Conservation (phyloP, 805 yeast genomes). For the Vanderwaltozyma yarrowii region DNA sequence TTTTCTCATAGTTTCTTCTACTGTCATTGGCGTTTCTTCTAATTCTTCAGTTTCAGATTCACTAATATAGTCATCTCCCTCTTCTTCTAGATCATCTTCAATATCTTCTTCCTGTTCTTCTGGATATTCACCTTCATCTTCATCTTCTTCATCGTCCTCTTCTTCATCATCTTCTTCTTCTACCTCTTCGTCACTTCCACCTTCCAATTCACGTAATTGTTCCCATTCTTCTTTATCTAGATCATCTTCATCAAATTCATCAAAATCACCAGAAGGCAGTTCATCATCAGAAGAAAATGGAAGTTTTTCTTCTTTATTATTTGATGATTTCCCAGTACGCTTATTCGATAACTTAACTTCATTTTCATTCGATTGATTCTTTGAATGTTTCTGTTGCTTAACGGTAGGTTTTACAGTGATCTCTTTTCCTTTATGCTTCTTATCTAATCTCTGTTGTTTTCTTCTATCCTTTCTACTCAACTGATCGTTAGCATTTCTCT, state of each 20-base stretch:
- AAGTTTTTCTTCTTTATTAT: slow-evolving; percentile 20
- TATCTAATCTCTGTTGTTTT: slow-evolving; percentile 31
- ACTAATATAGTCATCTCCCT: background rate
- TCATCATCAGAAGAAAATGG: slow-evolving; percentile 36
- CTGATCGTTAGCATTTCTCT: slow-evolving; percentile 21
- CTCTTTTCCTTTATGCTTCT: slow-evolving; percentile 23
- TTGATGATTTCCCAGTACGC: slow-evolving; percentile 12
- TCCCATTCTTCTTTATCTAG: slow-evolving; percentile 28
- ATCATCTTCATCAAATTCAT: slow-evolving; percentile 33
- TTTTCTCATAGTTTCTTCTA: slow-evolving; percentile 36
- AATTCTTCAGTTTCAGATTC: slow-evolving; percentile 21
- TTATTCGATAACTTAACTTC: background rate
- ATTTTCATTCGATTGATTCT: background rate
- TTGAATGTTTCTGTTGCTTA: slow-evolving; percentile 11
- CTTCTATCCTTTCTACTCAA: slow-evolving; percentile 35
- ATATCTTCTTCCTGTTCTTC: slow-evolving; percentile 5
- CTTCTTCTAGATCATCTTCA: slow-evolving; percentile 1
- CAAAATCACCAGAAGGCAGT: slow-evolving; percentile 35
- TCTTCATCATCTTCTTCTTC: slow-evolving; percentile 1
- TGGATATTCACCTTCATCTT: slow-evolving; percentile 22
- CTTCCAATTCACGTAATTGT: slow-evolving; percentile 23
- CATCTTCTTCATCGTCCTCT: slow-evolving; percentile 2
- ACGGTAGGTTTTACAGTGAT: slow-evolving; percentile 19
- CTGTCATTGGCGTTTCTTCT: slow-evolving; percentile 27
- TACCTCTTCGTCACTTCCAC: slow-evolving; percentile 6